These are phyloP conservation scores for Colletotrichum sp. DNA, from an alignment of 2,329 filamentous ascomycete genomes.

Conservation along the genomic window DNA sequence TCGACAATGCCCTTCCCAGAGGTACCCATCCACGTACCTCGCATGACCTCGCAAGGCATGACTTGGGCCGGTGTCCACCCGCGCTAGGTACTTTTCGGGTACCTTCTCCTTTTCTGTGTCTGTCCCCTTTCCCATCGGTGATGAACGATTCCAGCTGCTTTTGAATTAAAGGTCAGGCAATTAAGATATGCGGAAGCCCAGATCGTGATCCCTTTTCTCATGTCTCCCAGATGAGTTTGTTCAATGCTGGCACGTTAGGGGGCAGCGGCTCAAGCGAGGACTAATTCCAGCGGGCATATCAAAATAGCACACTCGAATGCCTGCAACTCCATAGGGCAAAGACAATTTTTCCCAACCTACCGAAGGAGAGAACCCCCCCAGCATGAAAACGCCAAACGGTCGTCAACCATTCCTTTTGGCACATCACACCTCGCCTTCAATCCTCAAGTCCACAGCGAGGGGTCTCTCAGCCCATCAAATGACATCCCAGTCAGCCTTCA, in stretches of 20 bases:
- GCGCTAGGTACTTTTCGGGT: neutral
- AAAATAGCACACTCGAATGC: neutral
- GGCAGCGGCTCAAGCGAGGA: neutral
- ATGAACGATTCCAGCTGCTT: neutral
- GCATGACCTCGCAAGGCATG: neutral
- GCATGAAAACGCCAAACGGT: neutral
- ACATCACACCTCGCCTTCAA: too few relatives aligned
- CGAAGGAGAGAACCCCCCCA: neutral
- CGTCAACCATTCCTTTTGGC: neutral
- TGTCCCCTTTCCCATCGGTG: neutral
- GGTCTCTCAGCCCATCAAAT: neutral
- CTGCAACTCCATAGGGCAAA: neutral
- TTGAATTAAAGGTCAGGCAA: neutral
- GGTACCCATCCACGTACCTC: neutral
- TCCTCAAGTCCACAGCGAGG: neutral
- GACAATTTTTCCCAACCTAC: neutral
- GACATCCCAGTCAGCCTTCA: neutral
- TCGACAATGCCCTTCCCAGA: neutral
- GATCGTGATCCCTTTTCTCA: neutral
- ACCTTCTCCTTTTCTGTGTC: neutral
- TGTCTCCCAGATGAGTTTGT: neutral
- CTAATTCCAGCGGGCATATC: neutral
- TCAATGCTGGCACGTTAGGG: neutral
- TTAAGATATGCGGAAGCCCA: neutral
- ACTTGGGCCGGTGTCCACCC: neutral